Conservation (phyloP, 73 alveolate species). For the Symbiodinium pilosum region DNA sequence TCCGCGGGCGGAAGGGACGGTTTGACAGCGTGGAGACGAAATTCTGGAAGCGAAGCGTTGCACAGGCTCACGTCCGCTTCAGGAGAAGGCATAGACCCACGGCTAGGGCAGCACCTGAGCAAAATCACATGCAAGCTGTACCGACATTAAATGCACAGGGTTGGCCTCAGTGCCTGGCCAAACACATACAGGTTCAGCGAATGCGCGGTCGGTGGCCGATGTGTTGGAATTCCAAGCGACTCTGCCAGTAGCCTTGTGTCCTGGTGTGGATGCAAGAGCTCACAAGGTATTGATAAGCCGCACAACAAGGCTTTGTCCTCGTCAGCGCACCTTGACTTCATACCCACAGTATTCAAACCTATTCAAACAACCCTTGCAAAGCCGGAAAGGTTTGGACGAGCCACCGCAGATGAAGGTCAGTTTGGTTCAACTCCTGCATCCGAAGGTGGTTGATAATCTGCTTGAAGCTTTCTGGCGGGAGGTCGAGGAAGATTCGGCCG, state of each 20-base stretch:
- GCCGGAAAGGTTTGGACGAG: too few relatives aligned
- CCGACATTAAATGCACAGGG: background rate
- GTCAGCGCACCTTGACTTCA: background rate
- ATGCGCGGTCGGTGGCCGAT: too few relatives aligned
- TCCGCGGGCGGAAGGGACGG: too few relatives aligned
- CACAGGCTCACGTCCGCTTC: too few relatives aligned
- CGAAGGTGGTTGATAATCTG: background rate
- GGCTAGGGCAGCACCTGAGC: too few relatives aligned
- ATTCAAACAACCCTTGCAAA: too few relatives aligned
- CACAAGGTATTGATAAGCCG: background rate
- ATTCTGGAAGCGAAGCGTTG: too few relatives aligned
- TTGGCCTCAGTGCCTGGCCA: too few relatives aligned
- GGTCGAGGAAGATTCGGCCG: slow-evolving; percentile 71
- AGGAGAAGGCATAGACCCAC: too few relatives aligned
- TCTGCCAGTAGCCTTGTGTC: background rate
- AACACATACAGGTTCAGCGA: background rate
- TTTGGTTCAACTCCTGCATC: background rate
- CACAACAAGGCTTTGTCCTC: background rate
- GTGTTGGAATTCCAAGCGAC: background rate
- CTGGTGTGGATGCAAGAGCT: background rate
- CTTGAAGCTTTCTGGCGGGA: slow-evolving; percentile 8
- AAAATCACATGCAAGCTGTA: background rate
- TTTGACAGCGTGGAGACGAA: too few relatives aligned
- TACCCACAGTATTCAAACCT: too few relatives aligned
- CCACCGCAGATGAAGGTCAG: too few relatives aligned